Evolutionary conservation across 495 filamentous ascomycete species (phyloP), one percentile per base, ranked within the genome.

Genomic region (Penicillium pancosmium): DNA sequence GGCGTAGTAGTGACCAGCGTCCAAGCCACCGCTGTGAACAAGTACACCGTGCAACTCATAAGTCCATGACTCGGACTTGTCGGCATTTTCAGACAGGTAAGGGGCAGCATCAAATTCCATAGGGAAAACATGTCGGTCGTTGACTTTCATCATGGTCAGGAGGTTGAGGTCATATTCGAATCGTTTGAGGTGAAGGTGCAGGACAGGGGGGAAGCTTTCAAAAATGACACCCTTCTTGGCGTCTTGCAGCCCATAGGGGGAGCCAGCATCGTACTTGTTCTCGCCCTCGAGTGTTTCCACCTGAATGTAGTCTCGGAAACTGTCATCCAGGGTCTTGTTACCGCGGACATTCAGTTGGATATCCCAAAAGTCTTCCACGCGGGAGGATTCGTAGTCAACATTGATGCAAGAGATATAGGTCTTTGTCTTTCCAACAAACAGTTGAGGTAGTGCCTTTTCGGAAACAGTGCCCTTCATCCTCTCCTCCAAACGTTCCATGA

Each of bases 371-470:
- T 98, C 95, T 75, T 99, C 95, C 49, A 93, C 80, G 50, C 93
- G 86, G 34, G 91, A 95, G 7, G 93, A 97, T 72, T 97, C 91
- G 73, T 95, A 99, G 50, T 93, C 88, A 55, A 99, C 94, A 71
- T 99, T 93, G 71, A 98, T 97, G 79, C 94, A 99, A 6, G 90
- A 94, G 57, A 99, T 94, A 72, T 98, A 98, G 1, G 95, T 99
- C 73, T 97, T 97, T 67, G 93, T 90, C 74, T 96, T 96, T 34
- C 94, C 94, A 52, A 92, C 92, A 67, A 99, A 97, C 76, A 98
- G 84, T 51, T 91, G 86, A 0, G 91, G 85, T 19, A 99, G 80
- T 3, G 89, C 91, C 62, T 95, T 96, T 65, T 98, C 92, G n/a
- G 91, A 91, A 48, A 88, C 85, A 10, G 94, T 99, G 49, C 92